A percentile compares a stretch with the other conserved stretches of the same genome.
phyloP scores from a whole-genome alignment of 768 basidiomycete genomes.

The Dacryopinax primogenitus region DNA sequence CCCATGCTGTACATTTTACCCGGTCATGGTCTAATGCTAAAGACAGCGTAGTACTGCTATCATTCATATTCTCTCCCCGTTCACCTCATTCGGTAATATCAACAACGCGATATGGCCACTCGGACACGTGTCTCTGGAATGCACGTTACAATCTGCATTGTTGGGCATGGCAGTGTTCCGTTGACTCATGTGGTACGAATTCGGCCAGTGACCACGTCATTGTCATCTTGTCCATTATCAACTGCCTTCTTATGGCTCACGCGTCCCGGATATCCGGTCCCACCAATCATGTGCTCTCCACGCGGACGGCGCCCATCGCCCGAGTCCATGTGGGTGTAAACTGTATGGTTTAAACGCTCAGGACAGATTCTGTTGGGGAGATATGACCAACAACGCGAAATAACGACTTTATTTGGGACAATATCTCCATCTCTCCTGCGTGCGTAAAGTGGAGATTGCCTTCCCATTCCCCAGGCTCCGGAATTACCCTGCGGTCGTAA shows the following conservation, averaged over 20 bases:
- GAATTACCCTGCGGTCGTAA: no score
- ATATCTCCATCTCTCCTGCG: no score
- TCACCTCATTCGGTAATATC: neutral
- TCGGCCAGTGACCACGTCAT: neutral
- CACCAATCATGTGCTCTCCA: neutral
- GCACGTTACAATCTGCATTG: neutral
- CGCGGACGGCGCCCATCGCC: neutral
- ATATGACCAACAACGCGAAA: no score
- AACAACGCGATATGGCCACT: neutral
- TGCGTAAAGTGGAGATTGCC: no score
- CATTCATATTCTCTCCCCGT: neutral
- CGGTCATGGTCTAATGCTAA: neutral
- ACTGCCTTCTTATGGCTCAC: neutral
- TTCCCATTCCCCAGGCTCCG: no score
- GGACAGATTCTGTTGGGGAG: no score
- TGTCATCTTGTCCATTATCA: constrained; percentile 3
- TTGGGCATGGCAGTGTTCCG: neutral
- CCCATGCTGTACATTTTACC: neutral
- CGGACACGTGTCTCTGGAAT: neutral
- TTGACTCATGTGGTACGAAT: neutral
- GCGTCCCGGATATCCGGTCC: neutral
- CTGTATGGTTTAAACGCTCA: no score
- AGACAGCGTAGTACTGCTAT: neutral
- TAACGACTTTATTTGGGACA: no score
- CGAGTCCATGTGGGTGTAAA: neutral